These are phyloP conservation scores for Phytophthora macrochlamydospora DNA, from an alignment of 352 stramenopile genomes.

Conservation along the genomic window DNA sequence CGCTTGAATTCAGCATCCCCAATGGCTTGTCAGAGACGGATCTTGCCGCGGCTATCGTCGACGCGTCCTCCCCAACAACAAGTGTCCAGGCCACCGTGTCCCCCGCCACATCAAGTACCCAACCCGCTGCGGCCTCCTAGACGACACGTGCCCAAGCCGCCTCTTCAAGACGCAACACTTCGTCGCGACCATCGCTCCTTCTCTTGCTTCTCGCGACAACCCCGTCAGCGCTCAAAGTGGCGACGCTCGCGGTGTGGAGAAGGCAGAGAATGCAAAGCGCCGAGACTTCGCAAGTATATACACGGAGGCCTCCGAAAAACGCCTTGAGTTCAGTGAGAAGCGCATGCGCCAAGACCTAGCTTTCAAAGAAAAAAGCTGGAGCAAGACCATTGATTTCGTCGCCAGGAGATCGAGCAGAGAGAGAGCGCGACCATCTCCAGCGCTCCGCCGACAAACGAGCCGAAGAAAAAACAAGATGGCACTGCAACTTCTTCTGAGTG, in stretches of 20 bases:
- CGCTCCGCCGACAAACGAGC: not conserved
- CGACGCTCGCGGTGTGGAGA: constrained; percentile 1
- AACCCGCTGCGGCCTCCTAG: too few relatives aligned
- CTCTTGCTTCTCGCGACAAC: not conserved
- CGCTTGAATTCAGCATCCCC: not conserved
- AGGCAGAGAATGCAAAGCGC: constrained; percentile 5
- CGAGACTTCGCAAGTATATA: constrained; percentile 11
- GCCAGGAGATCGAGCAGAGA: constrained; percentile 1
- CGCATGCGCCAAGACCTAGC: not conserved
- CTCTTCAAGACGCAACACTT: too few relatives aligned
- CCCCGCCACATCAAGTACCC: too few relatives aligned
- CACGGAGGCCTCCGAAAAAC: constrained; percentile 7
- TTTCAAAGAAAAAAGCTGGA: not conserved
- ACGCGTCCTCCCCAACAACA: not conserved
- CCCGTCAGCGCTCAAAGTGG: not conserved
- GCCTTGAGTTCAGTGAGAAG: not conserved
- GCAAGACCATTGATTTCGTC: constrained; percentile 5
- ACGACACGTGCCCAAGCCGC: too few relatives aligned
- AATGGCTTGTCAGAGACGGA: not conserved
- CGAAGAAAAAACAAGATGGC: constrained; percentile 4
- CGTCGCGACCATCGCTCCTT: not conserved
- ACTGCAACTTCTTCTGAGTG: not conserved
- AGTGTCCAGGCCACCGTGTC: too few relatives aligned
- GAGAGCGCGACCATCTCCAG: constrained; percentile 1
- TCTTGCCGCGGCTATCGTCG: not conserved